These are phyloP conservation scores for Zarea fungicola DNA, from an alignment of 2,329 filamentous ascomycete species.

Conservation along the genomic window DNA sequence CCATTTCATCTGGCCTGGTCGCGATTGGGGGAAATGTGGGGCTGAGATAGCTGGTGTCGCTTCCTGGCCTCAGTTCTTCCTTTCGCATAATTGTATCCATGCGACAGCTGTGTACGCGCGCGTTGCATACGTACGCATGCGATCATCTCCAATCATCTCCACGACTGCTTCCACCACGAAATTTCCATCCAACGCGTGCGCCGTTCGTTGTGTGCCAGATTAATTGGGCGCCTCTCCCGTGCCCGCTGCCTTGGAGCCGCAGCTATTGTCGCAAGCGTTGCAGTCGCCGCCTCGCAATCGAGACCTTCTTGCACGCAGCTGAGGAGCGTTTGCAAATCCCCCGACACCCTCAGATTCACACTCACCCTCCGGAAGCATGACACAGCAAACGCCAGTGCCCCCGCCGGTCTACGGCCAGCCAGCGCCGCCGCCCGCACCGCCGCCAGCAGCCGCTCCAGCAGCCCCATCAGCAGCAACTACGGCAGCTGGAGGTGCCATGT, in stretches of 20 bases:
- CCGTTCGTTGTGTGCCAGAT: too few species aligned
- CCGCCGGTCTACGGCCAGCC: constrained; percentile 22
- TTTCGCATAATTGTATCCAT: constrained; percentile 1
- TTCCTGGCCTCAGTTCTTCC: background rate
- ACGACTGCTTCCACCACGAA: background rate
- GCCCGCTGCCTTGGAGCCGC: too few species aligned
- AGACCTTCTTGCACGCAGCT: too few species aligned
- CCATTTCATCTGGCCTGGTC: background rate
- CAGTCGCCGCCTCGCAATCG: too few species aligned
- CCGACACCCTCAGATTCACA: too few species aligned
- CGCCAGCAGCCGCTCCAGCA: constrained; percentile 21
- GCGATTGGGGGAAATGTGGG: background rate
- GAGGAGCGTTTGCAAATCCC: too few species aligned
- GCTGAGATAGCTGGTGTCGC: background rate
- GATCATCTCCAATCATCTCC: background rate
- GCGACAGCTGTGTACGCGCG: background rate
- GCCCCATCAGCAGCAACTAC: constrained; percentile 26
- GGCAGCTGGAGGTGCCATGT: constrained; percentile 46
- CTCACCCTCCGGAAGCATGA: constrained; percentile 8
- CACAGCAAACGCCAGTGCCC: constrained; percentile 9
- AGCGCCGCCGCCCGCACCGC: constrained; percentile 28
- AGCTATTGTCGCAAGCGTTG: too few species aligned
- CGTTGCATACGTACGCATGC: background rate
- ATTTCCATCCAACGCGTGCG: too few species aligned
- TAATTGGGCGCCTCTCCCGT: too few species aligned